Evolutionary conservation across 805 yeast species (phyloP).

Genomic region (Kazachstania bromeliacearum): DNA sequence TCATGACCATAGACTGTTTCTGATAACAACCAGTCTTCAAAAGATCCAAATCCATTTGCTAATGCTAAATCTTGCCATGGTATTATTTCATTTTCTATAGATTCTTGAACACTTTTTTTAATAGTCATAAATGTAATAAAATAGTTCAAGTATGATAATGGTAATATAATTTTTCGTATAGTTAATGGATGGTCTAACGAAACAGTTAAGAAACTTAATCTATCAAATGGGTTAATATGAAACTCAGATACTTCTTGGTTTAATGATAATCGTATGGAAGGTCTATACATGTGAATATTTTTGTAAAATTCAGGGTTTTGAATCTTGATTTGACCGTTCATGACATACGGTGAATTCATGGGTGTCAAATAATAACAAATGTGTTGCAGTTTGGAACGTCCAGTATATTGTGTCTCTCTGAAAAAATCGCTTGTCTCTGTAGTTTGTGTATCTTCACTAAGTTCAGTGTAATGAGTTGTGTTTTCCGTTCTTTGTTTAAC

Average conservation of each 20-base stretch:
- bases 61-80: slow-evolving; percentile 15
- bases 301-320: slow-evolving; percentile 2
- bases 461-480: not conserved
- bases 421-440: slow-evolving; percentile 5
- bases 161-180: slow-evolving; percentile 48
- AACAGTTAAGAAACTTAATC: slow-evolving; percentile 47
- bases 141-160: slow-evolving; percentile 15
- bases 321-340: slow-evolving; percentile 4
- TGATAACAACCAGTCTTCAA: slow-evolving; percentile 7
- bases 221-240: slow-evolving; percentile 23
- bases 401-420: slow-evolving; percentile 5
- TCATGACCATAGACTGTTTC: slow-evolving; percentile 12
- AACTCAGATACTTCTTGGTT: slow-evolving; percentile 16
- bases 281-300: slow-evolving; percentile 10
- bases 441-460: slow-evolving; percentile 1
- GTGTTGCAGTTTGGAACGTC: slow-evolving; percentile 14
- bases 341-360: slow-evolving; percentile 8
- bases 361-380: slow-evolving; percentile 18
- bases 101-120: slow-evolving; percentile 10
- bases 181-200: slow-evolving; percentile 85
- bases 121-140: slow-evolving; percentile 11
- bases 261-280: slow-evolving; percentile 15
- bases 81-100: slow-evolving; percentile 8
- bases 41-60: slow-evolving; percentile 12
- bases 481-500: not conserved